Evolutionary conservation across 208 protist genomes (phyloP), one percentile per base, ranked within the genome.

Genomic region (Angomonas ambiguus): DNA sequence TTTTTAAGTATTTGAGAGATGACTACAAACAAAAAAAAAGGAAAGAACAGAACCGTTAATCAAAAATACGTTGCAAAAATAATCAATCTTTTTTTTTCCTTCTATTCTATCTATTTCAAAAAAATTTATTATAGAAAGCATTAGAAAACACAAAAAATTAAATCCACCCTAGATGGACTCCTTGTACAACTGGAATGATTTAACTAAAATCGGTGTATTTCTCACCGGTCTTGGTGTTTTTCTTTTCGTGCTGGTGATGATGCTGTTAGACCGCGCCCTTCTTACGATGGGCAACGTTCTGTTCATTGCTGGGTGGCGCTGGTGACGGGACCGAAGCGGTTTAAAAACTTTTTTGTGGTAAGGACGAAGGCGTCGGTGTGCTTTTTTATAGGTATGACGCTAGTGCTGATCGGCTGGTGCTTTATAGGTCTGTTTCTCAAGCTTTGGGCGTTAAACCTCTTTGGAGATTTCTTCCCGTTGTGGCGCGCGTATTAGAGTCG

Each of bases 401-500:
- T 94, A 13, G 88, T 96, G 22, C 42, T 96, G 24, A 65, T 82
- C 0, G 80, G 87, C 16, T 93, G 84, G 77, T 94, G 83, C 51
- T 76, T 94, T 33, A 28, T 94, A 34, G 91, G 91, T 2, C 77
- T 96, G 22, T 65, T 91, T 28, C 49, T 96, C 22, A 78, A 96
- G 53, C 94, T 96, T 70, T 88, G 91, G 18, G 81, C 81, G 8
- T 65, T 96, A 20, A 96, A 96, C 66, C 79, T 96, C 10, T 96
- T 96, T 62, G 91, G 91, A 22, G 94, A 96, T 68, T 96, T 96
- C 67, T 91, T 96, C 91, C 91, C 27, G 86, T 94, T 68, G 59
- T 93, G 22, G 82, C 76, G 24, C 88, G 91, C 18, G 85, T 96
- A 59, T 65, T 96, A 11, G 88, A 96, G 79, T 89, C 83, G n/a